Conservation (phyloP, 441 rosid species). For the Gossypium lobatum region DNA sequence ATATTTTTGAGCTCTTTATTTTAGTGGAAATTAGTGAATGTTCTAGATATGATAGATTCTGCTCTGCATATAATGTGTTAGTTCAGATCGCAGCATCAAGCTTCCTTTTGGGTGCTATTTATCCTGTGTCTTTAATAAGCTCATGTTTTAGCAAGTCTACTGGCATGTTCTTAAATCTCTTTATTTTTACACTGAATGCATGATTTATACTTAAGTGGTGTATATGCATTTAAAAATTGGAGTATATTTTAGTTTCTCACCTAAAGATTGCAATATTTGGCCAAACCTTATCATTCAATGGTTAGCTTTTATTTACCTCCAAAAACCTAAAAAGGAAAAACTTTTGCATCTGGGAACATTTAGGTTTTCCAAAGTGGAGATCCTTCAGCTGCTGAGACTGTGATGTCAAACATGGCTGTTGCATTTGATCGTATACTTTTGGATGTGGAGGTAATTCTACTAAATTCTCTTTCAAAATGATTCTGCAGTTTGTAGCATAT, state of each 20-base stretch:
- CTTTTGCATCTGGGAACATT: conserved; percentile 15
- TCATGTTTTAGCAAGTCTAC: neutral
- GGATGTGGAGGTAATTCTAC: conserved; percentile 75
- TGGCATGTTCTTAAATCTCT: neutral
- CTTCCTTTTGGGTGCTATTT: neutral
- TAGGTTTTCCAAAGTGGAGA: conserved; percentile 80
- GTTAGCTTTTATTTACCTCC: neutral
- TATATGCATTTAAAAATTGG: neutral
- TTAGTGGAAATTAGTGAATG: conserved; percentile 20
- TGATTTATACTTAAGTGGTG: neutral
- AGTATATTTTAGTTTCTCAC: neutral
- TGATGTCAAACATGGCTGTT: conserved; percentile 77
- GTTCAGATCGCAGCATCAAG: conserved; percentile 1
- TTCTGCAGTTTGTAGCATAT: conserved; percentile 13
- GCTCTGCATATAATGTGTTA: neutral
- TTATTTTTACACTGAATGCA: neutral
- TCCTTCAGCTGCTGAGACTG: conserved; percentile 53
- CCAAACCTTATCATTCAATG: neutral
- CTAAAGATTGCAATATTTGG: conserved; percentile 1
- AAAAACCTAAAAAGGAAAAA: neutral
- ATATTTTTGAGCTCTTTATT: conserved; percentile 18
- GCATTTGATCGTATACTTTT: conserved; percentile 69
- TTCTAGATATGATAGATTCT: conserved; percentile 3
- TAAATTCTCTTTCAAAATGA: conserved; percentile 17
- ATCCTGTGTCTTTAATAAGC: conserved; percentile 9